Conservation (phyloP, 177 flowering plant genomes). For the Vitis hybrid region DNA sequence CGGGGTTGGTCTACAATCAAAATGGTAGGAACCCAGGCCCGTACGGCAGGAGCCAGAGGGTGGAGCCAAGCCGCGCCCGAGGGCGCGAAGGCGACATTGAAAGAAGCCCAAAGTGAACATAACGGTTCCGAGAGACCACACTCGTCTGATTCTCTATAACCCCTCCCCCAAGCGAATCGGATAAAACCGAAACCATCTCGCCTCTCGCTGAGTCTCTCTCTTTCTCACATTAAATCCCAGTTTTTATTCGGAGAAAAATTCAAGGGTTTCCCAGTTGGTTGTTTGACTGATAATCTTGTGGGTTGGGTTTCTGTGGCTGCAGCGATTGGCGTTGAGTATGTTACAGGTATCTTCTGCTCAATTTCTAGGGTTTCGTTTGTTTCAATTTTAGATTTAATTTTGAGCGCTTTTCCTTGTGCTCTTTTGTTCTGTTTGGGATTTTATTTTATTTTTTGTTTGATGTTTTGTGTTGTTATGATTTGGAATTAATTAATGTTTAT, state of each 20-base stretch:
- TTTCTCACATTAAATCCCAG: slow-evolving; percentile 1
- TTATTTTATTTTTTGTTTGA: neutral
- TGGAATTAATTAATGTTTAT: neutral
- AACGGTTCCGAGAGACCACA: slow-evolving; percentile 26
- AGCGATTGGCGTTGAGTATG: slow-evolving; percentile 1
- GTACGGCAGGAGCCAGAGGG: neutral
- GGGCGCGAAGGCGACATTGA: slow-evolving; percentile 22
- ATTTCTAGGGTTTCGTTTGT: slow-evolving; percentile 4
- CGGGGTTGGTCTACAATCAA: too few species aligned
- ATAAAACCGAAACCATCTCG: slow-evolving; percentile 8
- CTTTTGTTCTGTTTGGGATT: neutral
- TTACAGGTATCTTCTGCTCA: neutral
- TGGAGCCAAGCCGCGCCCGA: slow-evolving; percentile 15
- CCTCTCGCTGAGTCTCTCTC: slow-evolving; percentile 5
- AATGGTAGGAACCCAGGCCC: neutral
- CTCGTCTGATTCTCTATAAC: slow-evolving; percentile 13
- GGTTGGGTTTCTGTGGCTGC: neutral
- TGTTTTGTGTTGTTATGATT: neutral
- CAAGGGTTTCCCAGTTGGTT: neutral
- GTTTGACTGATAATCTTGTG: neutral
- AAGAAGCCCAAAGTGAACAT: slow-evolving; percentile 12
- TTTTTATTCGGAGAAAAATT: neutral
- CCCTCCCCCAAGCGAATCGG: slow-evolving; percentile 7
- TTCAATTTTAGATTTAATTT: neutral
- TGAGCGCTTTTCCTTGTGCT: neutral